A percentile compares a stretch with the other conserved stretches of the same genome.
phyloP scores from a whole-genome alignment of 345 rosid genomes.

The Psidium friedrichsthalianum region DNA sequence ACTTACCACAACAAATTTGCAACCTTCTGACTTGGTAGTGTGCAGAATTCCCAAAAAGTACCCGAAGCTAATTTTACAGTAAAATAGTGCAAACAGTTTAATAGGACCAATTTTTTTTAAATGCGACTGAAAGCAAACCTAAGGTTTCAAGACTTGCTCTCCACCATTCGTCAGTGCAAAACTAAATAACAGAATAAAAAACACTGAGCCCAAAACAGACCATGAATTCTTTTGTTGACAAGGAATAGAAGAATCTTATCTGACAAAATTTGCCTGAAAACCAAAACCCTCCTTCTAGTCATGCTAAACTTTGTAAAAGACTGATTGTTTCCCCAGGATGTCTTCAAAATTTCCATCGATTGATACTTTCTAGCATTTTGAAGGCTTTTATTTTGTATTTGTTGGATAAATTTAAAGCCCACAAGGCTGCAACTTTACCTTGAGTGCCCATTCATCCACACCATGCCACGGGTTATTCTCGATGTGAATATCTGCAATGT shows the following conservation, averaged over 20 bases:
- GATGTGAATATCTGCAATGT: conserved; percentile 57
- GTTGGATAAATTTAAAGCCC: neutral
- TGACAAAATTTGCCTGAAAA: neutral
- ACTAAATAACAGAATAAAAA: neutral
- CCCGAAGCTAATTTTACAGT: neutral
- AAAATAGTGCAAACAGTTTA: neutral
- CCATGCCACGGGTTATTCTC: conserved; percentile 92
- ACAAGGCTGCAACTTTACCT: conserved; percentile 33
- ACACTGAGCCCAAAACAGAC: neutral
- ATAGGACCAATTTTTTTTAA: neutral
- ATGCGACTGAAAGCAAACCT: neutral
- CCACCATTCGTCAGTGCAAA: neutral
- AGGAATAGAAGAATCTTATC: neutral
- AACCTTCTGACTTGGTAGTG: neutral
- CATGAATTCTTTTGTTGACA: neutral
- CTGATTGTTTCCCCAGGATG: neutral
- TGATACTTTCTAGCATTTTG: neutral
- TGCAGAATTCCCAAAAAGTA: neutral
- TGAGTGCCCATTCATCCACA: conserved; percentile 72
- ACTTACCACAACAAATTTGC: neutral
- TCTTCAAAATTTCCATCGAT: neutral
- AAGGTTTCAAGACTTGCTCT: neutral
- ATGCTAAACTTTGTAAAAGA: neutral
- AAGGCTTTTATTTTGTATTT: neutral
- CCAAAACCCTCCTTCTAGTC: neutral